These are phyloP conservation scores for Verbascum thapsus DNA, from an alignment of 257 asterid genomes.

Conservation along the genomic window DNA sequence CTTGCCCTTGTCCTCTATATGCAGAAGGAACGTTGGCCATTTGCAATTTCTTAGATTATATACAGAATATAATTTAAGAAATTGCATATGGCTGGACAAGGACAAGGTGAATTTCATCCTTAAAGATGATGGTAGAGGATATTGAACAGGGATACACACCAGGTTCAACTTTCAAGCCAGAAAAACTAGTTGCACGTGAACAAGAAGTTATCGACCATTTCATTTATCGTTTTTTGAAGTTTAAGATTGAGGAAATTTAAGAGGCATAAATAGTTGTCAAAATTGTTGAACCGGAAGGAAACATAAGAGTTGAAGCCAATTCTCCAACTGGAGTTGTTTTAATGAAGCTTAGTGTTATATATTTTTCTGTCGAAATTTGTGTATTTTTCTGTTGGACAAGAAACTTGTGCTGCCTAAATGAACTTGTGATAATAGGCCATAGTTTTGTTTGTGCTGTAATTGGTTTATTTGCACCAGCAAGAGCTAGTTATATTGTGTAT, in stretches of 20 bases:
- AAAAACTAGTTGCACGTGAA: slow-evolving; percentile 32
- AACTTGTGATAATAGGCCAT: too few relatives aligned
- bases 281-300: slow-evolving; percentile 35
- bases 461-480: too few relatives aligned
- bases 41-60: too few relatives aligned
- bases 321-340: too few relatives aligned
- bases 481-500: too few relatives aligned
- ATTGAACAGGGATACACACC: slow-evolving; percentile 35
- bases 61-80: neutral
- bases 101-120: slow-evolving; percentile 28
- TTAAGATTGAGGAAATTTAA: slow-evolving; percentile 27
- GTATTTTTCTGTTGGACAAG: too few relatives aligned
- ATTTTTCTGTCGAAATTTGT: too few relatives aligned
- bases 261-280: slow-evolving; percentile 35
- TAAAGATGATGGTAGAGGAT: slow-evolving; percentile 41
- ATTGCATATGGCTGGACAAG: slow-evolving; percentile 37
- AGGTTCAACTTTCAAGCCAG: slow-evolving; percentile 36
- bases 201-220: slow-evolving; percentile 31
- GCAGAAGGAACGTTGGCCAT: too few relatives aligned
- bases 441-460: too few relatives aligned
- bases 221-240: slow-evolving; percentile 32
- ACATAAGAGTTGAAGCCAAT: neutral
- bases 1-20: too few relatives aligned
- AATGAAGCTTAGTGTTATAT: too few relatives aligned
- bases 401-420: too few relatives aligned